Conservation (phyloP, 179 eudicot species). For the Silene noctiflora region DNA sequence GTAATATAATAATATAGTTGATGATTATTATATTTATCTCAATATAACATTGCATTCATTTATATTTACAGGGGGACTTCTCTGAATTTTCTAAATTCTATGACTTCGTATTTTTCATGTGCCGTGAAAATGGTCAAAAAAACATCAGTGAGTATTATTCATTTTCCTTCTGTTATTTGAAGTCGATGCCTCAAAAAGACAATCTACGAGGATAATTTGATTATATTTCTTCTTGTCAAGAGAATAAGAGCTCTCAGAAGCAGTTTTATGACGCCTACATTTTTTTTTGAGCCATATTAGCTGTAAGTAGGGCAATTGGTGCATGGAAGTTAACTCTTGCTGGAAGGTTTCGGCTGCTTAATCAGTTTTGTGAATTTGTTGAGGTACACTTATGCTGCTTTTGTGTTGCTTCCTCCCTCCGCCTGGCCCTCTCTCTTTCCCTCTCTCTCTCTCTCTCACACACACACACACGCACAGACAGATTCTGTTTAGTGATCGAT, state of each 20-base stretch:
- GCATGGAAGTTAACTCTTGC: conserved; percentile 80
- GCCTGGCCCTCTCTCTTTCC: too few species aligned
- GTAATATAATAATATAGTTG: neutral
- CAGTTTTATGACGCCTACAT: conserved; percentile 4
- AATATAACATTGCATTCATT: neutral
- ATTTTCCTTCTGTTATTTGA: neutral
- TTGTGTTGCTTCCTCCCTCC: neutral
- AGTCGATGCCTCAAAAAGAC: neutral
- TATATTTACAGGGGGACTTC: conserved; percentile 51
- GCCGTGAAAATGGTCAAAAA: conserved; percentile 87
- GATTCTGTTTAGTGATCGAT: too few species aligned
- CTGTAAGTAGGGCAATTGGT: conserved; percentile 72
- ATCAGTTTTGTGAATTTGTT: conserved; percentile 84
- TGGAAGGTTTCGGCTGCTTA: conserved; percentile 86
- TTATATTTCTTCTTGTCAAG: neutral
- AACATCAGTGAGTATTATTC: conserved; percentile 58
- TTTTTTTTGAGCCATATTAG: conserved; percentile 30
- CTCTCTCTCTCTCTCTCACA: too few species aligned
- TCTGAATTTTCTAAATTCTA: conserved; percentile 76
- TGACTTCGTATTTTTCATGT: conserved; percentile 77
- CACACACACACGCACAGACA: too few species aligned
- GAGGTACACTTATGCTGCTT: conserved; percentile 45
- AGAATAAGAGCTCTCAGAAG: neutral
- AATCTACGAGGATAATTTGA: neutral
- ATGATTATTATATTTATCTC: neutral